Conservation (phyloP, 371 early-diverging fungal genomes). For the Syncephalastrum contaminatum region DNA sequence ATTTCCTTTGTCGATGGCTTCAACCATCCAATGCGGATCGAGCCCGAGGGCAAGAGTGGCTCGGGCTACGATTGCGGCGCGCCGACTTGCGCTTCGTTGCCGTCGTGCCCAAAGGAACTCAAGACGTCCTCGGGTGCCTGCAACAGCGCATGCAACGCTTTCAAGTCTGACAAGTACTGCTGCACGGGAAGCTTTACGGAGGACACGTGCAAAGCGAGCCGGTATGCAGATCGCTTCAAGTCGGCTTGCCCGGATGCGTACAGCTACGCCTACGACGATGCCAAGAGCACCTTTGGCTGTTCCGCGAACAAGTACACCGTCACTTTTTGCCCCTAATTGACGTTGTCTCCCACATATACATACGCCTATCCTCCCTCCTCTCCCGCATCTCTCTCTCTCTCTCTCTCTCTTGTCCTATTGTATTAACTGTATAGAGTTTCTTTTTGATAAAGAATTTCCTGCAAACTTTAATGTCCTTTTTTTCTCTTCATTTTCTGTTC, state of each 20-base stretch:
- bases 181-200: slow-evolving; percentile 17
- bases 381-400: no score
- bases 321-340: slow-evolving; percentile 20
- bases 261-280: slow-evolving; percentile 37
- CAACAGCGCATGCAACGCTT: slow-evolving; percentile 19
- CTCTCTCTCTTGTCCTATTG: no score
- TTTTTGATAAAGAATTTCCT: no score
- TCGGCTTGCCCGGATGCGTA: slow-evolving; percentile 30
- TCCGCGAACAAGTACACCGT: slow-evolving; percentile 21
- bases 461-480: no score
- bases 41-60: slow-evolving; percentile 8
- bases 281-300: slow-evolving; percentile 27
- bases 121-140: slow-evolving; percentile 12
- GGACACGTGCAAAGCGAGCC: slow-evolving; percentile 12
- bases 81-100: slow-evolving; percentile 10
- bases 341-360: no score
- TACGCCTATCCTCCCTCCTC: no score
- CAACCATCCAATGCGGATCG: slow-evolving; percentile 16
- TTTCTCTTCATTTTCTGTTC: no score
- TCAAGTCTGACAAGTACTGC: slow-evolving; percentile 14
- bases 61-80: slow-evolving; percentile 16
- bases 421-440: no score
- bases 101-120: slow-evolving; percentile 13
- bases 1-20: slow-evolving; percentile 35
- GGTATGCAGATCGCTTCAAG: slow-evolving; percentile 14